A percentile compares a stretch with the other conserved stretches of the same genome.
Evolutionary conservation across 371 early-diverging fungal species (phyloP).

Genomic region (Apophysomyces trapeziformis): DNA sequence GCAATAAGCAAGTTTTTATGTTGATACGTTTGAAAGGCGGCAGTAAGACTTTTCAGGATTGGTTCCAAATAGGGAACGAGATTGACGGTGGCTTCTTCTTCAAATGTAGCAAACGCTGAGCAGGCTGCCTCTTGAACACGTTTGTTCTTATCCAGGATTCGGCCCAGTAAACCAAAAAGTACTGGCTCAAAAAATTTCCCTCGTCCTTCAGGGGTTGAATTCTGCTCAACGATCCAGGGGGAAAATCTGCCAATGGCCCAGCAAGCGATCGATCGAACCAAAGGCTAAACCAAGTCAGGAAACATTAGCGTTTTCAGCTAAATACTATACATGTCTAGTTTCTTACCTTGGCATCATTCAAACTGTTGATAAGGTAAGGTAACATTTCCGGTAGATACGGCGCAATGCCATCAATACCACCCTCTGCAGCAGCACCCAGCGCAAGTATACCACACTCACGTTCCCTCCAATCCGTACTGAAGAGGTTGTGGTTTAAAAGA

Average conservation of each 20-base stretch:
- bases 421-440: slow-evolving; percentile 95
- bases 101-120: slow-evolving; percentile 91
- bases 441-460: slow-evolving; percentile 94
- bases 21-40: slow-evolving; percentile 85
- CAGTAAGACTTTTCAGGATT: slow-evolving; percentile 76
- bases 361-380: slow-evolving; percentile 75
- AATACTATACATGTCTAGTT: not conserved
- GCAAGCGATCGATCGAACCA: slow-evolving; percentile 93
- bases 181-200: slow-evolving; percentile 80
- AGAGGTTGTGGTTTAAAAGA: slow-evolving; percentile 75
- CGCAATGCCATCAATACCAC: slow-evolving; percentile 78
- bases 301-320: not conserved
- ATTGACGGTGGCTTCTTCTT: slow-evolving; percentile 81
- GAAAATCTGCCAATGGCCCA: slow-evolving; percentile 96
- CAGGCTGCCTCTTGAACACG: slow-evolving; percentile 96
- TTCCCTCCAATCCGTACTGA: slow-evolving; percentile 82
- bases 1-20: slow-evolving; percentile 87
- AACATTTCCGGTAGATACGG: slow-evolving; percentile 86
- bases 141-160: slow-evolving; percentile 88
- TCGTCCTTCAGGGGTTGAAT: slow-evolving; percentile 57
- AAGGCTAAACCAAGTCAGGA: slow-evolving; percentile 55
- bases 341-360: slow-evolving; percentile 76
- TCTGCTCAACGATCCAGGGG: slow-evolving; percentile 76
- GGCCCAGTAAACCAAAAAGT: slow-evolving; percentile 75
- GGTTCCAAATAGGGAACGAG: slow-evolving; percentile 84